phyloP scores from a whole-genome alignment of 305 asterid species.

The Fraxinus latifolia region DNA sequence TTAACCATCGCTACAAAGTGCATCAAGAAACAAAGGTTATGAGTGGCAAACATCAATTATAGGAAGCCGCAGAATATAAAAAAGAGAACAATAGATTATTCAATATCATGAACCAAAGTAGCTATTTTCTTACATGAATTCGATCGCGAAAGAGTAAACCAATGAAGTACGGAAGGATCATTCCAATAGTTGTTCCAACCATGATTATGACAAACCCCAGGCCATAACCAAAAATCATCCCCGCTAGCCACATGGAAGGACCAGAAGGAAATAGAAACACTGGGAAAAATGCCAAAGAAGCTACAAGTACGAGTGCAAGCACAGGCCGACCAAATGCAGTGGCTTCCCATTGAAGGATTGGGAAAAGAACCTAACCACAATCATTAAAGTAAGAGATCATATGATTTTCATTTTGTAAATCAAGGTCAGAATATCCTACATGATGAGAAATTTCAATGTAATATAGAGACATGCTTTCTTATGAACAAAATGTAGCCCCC shows the following conservation, averaged over 20 bases:
- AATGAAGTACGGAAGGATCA: slow-evolving; percentile 57
- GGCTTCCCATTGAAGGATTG: slow-evolving; percentile 68
- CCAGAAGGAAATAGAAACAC: slow-evolving; percentile 63
- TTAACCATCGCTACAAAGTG: slow-evolving; percentile 62
- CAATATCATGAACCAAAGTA: neutral
- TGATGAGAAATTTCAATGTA: neutral
- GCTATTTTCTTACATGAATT: slow-evolving; percentile 51
- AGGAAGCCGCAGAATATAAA: neutral
- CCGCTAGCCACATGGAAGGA: slow-evolving; percentile 89
- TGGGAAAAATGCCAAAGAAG: slow-evolving; percentile 71
- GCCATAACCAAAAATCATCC: slow-evolving; percentile 80
- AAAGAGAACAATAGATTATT: neutral
- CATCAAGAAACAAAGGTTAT: neutral
- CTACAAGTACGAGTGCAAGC: slow-evolving; percentile 65
- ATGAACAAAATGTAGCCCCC: neutral
- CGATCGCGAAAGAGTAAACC: slow-evolving; percentile 62
- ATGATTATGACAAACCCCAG: slow-evolving; percentile 70
- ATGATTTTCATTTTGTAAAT: neutral
- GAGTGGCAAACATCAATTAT: neutral
- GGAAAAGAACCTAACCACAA: slow-evolving; percentile 47
- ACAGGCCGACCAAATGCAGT: slow-evolving; percentile 67
- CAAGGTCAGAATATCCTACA: neutral
- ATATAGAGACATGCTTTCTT: neutral
- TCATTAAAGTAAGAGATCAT: slow-evolving; percentile 20
- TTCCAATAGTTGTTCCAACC: slow-evolving; percentile 73